Evolutionary conservation across 1,284 basidiomycete genomes (phyloP), one percentile per base, ranked within the genome.

Genomic region (Cutaneotrichosporon sp.): DNA sequence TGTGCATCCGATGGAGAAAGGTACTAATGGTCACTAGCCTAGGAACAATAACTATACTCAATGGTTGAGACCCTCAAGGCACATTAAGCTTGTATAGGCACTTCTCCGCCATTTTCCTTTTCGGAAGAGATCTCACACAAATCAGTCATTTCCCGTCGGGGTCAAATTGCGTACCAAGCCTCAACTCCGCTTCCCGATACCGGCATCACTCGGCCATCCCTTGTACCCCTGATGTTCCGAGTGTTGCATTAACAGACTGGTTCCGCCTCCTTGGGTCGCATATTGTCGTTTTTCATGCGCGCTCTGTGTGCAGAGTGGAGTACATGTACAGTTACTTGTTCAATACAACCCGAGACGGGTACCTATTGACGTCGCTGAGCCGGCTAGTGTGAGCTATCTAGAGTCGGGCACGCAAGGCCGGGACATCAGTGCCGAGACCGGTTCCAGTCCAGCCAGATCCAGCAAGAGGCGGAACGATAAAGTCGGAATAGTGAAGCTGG

Each of bases 401-500:
- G 18, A 46, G 42, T 4, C 42, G 18, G 18, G 42, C 42, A 46
- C 42, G 42, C 16, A n/a, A 7, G 18, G 18, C 42, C 18, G 18
- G 42, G 42, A 3, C 42, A 9, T 46, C 42, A 46, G 16, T 18
- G 42, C 18, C 18, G 42, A 46, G 42, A 13, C 42, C 11, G 5
- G 42, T 46, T 0, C 42, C 16, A 18, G 42, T 8, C 18, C 42
- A 46, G 42, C 42, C 42, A 46, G 42, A 16, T 13, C 42, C 42
- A 46, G 16, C 42, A n/a, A 46, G 42, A 21, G 42, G 18, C 18
- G 42, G 42, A 5, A 16, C 13, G 38, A 46, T 46, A 18, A 46
- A 46, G 18, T 46, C 42, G 2, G 42, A 46, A n/a, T 46, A 65
- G 61, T 52, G 52, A 38, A 59, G 6, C 55, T 56, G 52, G 30